Evolutionary conservation across 2,329 filamentous ascomycete genomes (phyloP).

Genomic region (Ophiostoma australiae): DNA sequence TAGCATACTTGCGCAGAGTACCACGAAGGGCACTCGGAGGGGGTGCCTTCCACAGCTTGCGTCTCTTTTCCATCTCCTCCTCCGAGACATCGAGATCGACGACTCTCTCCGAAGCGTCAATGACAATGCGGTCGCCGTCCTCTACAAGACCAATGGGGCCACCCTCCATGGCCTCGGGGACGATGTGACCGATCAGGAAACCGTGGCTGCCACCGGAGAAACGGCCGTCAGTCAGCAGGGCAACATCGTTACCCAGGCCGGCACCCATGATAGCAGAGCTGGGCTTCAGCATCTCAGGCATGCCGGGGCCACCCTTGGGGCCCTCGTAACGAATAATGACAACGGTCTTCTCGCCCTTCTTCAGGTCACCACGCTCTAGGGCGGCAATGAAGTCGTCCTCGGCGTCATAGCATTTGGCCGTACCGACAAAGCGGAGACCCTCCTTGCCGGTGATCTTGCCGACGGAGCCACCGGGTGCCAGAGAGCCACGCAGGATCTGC

Average conservation of each 20-base stretch:
- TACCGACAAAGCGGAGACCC: constrained; percentile 75
- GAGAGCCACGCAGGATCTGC: constrained; percentile 78
- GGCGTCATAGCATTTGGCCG: constrained; percentile 76
- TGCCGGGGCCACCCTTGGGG: constrained; percentile 86
- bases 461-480: constrained; percentile 80
- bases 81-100: constrained; percentile 63
- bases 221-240: constrained; percentile 67
- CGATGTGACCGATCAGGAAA: constrained; percentile 82
- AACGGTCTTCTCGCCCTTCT: constrained; percentile 81
- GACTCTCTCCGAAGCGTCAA: constrained; percentile 71
- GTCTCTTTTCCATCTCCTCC: constrained; percentile 56
- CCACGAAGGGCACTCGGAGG: constrained; percentile 55
- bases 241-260: constrained; percentile 69
- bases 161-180: constrained; percentile 79
- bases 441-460: constrained; percentile 95
- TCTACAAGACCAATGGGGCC: constrained; percentile 78
- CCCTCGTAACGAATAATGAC: constrained; percentile 91
- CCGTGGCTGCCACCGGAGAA: constrained; percentile 80
- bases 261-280: constrained; percentile 89
- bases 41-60: constrained; percentile 59
- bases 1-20: constrained; percentile 66
- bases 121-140: constrained; percentile 75
- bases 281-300: constrained; percentile 95
- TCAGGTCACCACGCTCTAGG: constrained; percentile 70
- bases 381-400: constrained; percentile 76